Percentiles rank a stretch among this genome's conserved stretches.
These are phyloP conservation scores for Ustilago nuda DNA, from an alignment of 1,284 basidiomycete genomes.

Conservation along the genomic window DNA sequence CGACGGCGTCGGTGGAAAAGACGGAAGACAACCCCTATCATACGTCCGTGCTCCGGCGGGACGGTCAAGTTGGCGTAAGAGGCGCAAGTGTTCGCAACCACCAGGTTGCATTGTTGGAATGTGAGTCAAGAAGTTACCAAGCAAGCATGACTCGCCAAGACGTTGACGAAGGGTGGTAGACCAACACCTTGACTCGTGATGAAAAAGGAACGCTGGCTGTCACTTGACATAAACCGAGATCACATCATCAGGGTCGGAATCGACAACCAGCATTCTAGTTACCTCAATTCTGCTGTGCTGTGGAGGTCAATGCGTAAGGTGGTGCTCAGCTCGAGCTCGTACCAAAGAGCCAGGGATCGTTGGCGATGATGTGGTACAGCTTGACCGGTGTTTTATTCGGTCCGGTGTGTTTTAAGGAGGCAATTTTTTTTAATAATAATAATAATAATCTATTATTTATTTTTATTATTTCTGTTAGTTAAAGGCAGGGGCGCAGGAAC, in stretches of 20 bases:
- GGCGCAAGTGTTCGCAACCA: not conserved
- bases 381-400: slow-evolving; percentile 6
- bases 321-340: not conserved
- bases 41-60: slow-evolving; percentile 1
- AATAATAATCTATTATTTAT: no score
- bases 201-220: not conserved
- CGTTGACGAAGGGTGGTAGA: not conserved
- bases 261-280: not conserved
- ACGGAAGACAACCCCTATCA: slow-evolving; percentile 15
- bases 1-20: slow-evolving; percentile 11
- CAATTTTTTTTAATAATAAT: no score
- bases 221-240: not conserved
- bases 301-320: not conserved
- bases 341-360: not conserved
- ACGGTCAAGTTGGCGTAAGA: not conserved
- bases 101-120: not conserved
- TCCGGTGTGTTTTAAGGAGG: not conserved
- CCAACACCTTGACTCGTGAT: not conserved
- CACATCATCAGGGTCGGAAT: not conserved
- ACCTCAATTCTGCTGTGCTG: not conserved
- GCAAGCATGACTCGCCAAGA: slow-evolving; percentile 1
- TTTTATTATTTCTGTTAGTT: not conserved
- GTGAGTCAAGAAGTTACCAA: not conserved
- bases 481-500: not conserved
- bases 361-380: not conserved